Evolutionary conservation across 805 yeast species (phyloP), one percentile per base, ranked within the genome.

Genomic region (Starmerella kuoi): DNA sequence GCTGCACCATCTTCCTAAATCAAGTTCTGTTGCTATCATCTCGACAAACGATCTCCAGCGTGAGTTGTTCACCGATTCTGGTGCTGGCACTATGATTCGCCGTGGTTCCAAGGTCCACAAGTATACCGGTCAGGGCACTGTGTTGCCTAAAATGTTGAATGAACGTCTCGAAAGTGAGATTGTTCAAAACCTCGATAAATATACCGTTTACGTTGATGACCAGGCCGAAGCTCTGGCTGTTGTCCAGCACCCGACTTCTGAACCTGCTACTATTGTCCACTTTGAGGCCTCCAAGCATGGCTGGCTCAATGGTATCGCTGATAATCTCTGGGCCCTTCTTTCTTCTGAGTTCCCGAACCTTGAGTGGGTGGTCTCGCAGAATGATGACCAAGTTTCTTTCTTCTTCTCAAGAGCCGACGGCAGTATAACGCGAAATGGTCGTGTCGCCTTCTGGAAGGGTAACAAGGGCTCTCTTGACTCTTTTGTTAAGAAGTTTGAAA

Each of bases 31-130:
- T 37, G 98, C 99, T 34, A 91, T 91, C 60, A 91, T 91, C 55
- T 83, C 88, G 53, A 96, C 91, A 35, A 75, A 83, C 55, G 96
- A 91, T 61, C 72, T 91, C 57, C 97, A 91, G 66, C 91, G 88
- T 62, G 99, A 91, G 64, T 74, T 91, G 58, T 91, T 91, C 66
- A 91, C 99, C 31, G 98, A 91, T 62, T 81, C 95, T 15, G 99
- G 99, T 63, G 99, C 98, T 24, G 99, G 99, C 59, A 91, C 99
- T 35, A 72, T 91, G 68, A 86, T 91, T 56, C 81, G 98, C 73
- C 78, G 98, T 64, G 99, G 99, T 49, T 84, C 88, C 67, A 85
- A 84, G 65, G 71, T 91, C 52, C 61, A 79, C 44, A 47, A 60
- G 27, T 76, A 85, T 60, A 72, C 74, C 55, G 73, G 80, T 19